Conservation (phyloP, 2,329 filamentous ascomycete genomes). For the Diaporthe australafricana region DNA sequence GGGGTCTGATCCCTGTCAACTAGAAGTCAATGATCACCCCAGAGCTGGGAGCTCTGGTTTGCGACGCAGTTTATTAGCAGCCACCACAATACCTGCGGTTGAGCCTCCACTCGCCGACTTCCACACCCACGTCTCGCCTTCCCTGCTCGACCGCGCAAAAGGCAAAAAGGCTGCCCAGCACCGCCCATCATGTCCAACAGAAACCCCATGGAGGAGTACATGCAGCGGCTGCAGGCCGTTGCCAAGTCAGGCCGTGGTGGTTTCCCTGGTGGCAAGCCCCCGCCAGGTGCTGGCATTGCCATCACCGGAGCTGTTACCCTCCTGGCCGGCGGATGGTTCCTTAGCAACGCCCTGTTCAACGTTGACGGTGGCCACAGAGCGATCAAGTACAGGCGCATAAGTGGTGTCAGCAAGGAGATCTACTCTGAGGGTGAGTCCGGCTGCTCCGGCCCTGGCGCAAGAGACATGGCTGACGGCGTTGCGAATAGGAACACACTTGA, state of each 20-base stretch:
- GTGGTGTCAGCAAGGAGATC: constrained; percentile 95
- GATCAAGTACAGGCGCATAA: constrained; percentile 96
- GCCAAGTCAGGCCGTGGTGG: constrained; percentile 56
- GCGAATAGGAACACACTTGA: constrained; percentile 83
- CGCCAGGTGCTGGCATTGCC: constrained; percentile 53
- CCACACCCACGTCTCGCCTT: constrained; percentile 19
- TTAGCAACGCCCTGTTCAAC: constrained; percentile 76
- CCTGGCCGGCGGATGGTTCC: constrained; percentile 61
- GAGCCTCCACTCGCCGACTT: constrained; percentile 28
- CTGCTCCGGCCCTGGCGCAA: constrained; percentile 3
- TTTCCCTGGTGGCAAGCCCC: constrained; percentile 56
- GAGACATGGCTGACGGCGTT: not conserved
- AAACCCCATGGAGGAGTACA: constrained; percentile 61
- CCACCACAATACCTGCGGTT: constrained; percentile 1
- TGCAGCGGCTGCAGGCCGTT: constrained; percentile 62
- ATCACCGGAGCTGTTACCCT: constrained; percentile 57
- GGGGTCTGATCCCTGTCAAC: constrained; percentile 31
- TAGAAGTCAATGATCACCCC: constrained; percentile 27
- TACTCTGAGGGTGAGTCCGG: constrained; percentile 83
- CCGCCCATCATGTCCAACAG: constrained; percentile 48
- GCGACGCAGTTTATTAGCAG: not conserved
- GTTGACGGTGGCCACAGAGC: constrained; percentile 98
- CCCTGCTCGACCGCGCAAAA: not conserved
- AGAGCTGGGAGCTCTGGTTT: constrained; percentile 28
- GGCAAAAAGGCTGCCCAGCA: constrained; percentile 8